These are phyloP conservation scores for Pharnaceum exiguum DNA, from an alignment of 148 eudicot genomes.

Conservation along the genomic window DNA sequence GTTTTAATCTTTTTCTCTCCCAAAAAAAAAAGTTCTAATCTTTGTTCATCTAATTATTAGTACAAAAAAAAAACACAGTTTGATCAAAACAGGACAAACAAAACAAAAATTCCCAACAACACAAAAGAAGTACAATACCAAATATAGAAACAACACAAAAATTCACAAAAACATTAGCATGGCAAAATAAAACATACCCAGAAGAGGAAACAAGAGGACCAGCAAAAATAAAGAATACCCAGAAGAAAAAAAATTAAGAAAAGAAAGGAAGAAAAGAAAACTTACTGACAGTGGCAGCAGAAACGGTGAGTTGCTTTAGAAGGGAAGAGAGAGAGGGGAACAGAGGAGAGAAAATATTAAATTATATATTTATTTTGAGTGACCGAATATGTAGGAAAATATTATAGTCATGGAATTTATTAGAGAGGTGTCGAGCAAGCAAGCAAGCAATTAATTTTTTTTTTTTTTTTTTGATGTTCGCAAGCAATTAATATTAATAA, in stretches of 20 bases:
- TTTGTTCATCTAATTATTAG: too few species aligned
- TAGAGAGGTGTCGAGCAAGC: background rate
- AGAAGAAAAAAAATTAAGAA: background rate
- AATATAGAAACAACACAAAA: conserved; percentile 3
- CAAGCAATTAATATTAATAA: too few species aligned
- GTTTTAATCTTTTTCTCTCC: too few species aligned
- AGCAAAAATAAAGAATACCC: background rate
- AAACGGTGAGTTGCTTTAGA: background rate
- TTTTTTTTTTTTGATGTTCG: too few species aligned
- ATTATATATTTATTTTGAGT: background rate
- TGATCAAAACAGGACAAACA: conserved; percentile 2
- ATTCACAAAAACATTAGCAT: too few species aligned
- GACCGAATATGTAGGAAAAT: background rate
- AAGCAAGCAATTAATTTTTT: too few species aligned
- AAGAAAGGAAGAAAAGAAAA: background rate
- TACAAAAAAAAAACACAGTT: background rate
- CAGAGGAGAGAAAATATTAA: background rate
- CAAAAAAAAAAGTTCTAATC: too few species aligned
- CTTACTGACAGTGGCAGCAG: background rate
- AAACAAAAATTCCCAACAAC: background rate
- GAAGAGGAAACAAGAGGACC: background rate
- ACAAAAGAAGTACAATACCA: conserved; percentile 10
- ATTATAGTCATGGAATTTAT: background rate
- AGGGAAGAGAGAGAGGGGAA: background rate
- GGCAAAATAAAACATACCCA: too few species aligned